A percentile compares a stretch with the other conserved stretches of the same genome.
Conservation (phyloP, 305 asterid genomes). For the Ilex paraguariensis region DNA sequence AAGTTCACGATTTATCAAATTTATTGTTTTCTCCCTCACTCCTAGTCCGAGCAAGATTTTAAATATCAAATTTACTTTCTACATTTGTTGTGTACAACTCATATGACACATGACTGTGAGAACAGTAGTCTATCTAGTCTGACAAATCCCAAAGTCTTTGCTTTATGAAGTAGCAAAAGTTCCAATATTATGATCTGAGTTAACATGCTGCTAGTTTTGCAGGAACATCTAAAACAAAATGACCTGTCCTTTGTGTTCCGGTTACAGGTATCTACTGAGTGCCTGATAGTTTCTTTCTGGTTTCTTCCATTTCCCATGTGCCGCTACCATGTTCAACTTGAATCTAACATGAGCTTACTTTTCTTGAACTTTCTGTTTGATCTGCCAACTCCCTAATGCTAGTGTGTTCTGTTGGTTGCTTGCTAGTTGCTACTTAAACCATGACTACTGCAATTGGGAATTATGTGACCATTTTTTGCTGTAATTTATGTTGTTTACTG, state of each 20-base stretch:
- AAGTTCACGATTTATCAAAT: neutral
- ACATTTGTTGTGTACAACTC: too few relatives aligned
- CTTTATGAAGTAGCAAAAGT: too few relatives aligned
- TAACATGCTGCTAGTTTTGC: slow-evolving; percentile 30
- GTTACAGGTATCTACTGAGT: slow-evolving; percentile 57
- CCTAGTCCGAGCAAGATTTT: too few relatives aligned
- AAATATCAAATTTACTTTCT: too few relatives aligned
- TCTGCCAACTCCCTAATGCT: neutral
- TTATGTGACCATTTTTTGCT: neutral
- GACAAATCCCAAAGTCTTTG: too few relatives aligned
- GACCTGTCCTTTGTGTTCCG: slow-evolving; percentile 96
- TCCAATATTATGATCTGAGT: slow-evolving; percentile 2
- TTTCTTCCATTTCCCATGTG: neutral
- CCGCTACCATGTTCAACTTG: neutral
- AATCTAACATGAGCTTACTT: neutral
- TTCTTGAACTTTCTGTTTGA: neutral
- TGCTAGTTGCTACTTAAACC: neutral
- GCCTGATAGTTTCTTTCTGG: neutral
- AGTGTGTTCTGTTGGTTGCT: neutral
- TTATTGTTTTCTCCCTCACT: neutral
- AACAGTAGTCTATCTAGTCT: too few relatives aligned
- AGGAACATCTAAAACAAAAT: slow-evolving; percentile 98
- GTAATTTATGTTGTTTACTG: too few relatives aligned
- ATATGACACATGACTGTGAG: too few relatives aligned
- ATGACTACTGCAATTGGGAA: neutral